Conservation (phyloP, 2,329 filamentous ascomycete species). For the Beauveria sp. region DNA sequence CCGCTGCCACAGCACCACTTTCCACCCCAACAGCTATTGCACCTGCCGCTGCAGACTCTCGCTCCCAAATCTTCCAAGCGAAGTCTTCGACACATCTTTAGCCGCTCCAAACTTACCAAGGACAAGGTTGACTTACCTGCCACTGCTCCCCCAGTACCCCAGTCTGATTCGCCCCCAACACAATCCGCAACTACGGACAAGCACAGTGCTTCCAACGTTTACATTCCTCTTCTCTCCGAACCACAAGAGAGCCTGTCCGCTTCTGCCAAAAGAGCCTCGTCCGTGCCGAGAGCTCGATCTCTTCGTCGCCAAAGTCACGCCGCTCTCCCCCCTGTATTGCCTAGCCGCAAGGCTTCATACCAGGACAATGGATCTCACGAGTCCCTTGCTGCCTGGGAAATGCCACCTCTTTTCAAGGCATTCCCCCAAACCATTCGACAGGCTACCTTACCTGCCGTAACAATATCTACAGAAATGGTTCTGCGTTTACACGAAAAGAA, state of each 20-base stretch:
- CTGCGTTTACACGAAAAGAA: slow-evolving; percentile 52
- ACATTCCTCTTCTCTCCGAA: neutral
- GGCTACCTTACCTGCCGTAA: slow-evolving; percentile 59
- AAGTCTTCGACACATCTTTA: slow-evolving; percentile 11
- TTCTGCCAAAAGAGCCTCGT: neutral
- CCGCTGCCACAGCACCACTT: neutral
- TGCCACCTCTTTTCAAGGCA: slow-evolving; percentile 76
- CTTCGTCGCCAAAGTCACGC: slow-evolving; percentile 1
- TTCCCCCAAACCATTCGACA: slow-evolving; percentile 79
- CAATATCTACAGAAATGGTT: slow-evolving; percentile 60
- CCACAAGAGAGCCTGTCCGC: neutral
- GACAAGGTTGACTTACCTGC: neutral
- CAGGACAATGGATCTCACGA: slow-evolving; percentile 19
- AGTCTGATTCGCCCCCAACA: neutral
- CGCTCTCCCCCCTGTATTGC: neutral
- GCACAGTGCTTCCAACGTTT: neutral
- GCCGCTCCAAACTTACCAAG: slow-evolving; percentile 10
- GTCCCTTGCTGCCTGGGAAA: slow-evolving; percentile 46
- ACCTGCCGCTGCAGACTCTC: neutral
- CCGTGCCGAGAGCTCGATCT: neutral
- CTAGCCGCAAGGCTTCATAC: neutral
- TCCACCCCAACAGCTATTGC: neutral
- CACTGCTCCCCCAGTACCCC: neutral
- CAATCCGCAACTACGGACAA: neutral
- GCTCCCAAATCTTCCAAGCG: slow-evolving; percentile 1